Conservation (phyloP, 257 asterid species). For the Fraxinus quadrangulata region DNA sequence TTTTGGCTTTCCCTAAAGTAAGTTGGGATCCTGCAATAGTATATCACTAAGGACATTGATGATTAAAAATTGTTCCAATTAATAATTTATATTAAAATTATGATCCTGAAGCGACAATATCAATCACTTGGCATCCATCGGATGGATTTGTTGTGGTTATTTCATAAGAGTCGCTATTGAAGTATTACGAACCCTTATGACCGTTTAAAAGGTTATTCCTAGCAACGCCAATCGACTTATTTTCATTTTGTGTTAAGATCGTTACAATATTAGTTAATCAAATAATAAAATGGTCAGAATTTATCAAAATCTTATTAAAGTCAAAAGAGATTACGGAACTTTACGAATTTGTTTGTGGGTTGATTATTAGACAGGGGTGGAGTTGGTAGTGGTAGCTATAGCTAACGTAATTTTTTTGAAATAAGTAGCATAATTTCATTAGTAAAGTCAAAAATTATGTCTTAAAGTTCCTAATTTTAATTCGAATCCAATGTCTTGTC, state of each 20-base stretch:
- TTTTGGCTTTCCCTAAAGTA: conserved; percentile 21
- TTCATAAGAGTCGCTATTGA: no score
- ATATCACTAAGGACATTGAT: not conserved
- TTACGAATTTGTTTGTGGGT: not conserved
- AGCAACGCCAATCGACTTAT: no score
- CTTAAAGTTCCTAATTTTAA: not conserved
- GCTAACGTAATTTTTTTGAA: not conserved
- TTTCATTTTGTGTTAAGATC: no score
- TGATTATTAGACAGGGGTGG: not conserved
- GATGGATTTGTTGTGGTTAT: no score
- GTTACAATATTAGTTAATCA: not conserved
- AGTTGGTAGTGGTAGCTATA: not conserved
- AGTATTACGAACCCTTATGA: no score
- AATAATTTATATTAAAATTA: no score
- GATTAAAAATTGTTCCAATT: not conserved
- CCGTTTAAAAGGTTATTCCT: no score
- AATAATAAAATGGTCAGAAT: not conserved
- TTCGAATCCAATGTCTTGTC: not conserved
- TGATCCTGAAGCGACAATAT: no score
- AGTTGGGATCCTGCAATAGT: conserved; percentile 6
- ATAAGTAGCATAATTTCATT: not conserved
- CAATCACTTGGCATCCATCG: no score
- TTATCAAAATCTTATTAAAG: not conserved
- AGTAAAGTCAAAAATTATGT: not conserved
- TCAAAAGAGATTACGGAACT: not conserved